Conservation (phyloP, 2,329 filamentous ascomycete genomes). For the Elsinoe fawcettii region DNA sequence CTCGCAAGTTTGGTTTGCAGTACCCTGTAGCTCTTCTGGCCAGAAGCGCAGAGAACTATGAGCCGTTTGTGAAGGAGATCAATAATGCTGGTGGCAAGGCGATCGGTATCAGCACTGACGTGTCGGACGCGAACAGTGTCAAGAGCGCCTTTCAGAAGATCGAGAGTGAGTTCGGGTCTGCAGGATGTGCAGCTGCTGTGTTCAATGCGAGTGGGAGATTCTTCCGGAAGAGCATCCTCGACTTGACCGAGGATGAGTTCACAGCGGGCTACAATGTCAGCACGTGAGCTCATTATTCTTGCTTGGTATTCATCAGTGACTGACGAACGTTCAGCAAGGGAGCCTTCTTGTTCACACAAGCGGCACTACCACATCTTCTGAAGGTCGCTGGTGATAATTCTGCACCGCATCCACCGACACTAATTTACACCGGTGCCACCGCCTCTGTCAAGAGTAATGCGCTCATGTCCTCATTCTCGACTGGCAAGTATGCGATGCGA, state of each 20-base stretch:
- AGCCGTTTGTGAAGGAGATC: conserved; percentile 61
- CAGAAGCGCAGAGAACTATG: conserved; percentile 57
- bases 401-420: conserved; percentile 58
- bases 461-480: conserved; percentile 62
- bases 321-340: conserved; percentile 44
- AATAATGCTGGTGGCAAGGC: conserved; percentile 59
- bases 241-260: conserved; percentile 53
- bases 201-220: conserved; percentile 61
- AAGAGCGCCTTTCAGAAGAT: conserved; percentile 56
- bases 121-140: conserved; percentile 49
- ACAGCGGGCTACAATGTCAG: conserved; percentile 42
- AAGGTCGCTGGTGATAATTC: conserved; percentile 44
- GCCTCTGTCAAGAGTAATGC: conserved; percentile 68
- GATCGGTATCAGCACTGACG: conserved; percentile 61
- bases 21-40: conserved; percentile 73
- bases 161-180: conserved; percentile 48
- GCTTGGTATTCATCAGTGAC: not conserved
- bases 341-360: conserved; percentile 69
- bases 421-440: conserved; percentile 83
- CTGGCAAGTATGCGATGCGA: conserved; percentile 71
- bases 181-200: conserved; percentile 48
- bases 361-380: conserved; percentile 61
- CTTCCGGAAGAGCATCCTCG: conserved; percentile 53
- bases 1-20: conserved; percentile 51
- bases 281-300: conserved; percentile 33